Conservation (phyloP, 1,284 basidiomycete species). For the Moesziomyces sp. region DNA sequence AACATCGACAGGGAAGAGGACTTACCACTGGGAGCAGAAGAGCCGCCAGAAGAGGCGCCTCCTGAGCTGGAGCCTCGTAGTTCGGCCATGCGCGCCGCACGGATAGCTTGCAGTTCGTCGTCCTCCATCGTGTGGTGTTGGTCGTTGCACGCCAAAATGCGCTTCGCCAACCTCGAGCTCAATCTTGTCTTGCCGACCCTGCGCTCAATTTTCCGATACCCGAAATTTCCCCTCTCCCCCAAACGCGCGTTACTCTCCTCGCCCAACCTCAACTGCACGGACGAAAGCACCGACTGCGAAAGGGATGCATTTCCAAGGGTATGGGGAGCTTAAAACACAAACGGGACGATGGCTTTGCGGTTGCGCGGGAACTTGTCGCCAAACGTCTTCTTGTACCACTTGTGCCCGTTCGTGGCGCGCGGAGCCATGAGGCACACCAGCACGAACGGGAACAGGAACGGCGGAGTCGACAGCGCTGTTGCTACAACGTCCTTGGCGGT, state of each 20-base stretch:
- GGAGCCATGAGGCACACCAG: conserved; percentile 82
- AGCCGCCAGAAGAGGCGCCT: conserved; percentile 21
- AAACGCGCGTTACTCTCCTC: not conserved
- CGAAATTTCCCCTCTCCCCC: not conserved
- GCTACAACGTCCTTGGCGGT: conserved; percentile 24
- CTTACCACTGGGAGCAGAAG: conserved; percentile 24
- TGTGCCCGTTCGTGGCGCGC: conserved; percentile 80
- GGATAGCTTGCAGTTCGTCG: conserved; percentile 67
- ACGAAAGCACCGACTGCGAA: not conserved
- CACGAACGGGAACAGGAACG: conserved; percentile 74
- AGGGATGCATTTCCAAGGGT: not conserved
- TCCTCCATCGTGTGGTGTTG: conserved; percentile 59
- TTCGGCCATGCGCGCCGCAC: conserved; percentile 64
- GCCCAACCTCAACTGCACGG: too few species aligned
- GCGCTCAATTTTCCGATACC: not conserved
- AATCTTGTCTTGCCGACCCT: too few species aligned
- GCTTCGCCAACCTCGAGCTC: too few species aligned
- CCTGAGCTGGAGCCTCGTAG: conserved; percentile 44
- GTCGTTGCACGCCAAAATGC: too few species aligned
- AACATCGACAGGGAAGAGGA: not conserved
- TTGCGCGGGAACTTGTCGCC: conserved; percentile 74
- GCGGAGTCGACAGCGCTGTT: conserved; percentile 52
- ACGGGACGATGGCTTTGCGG: conserved; percentile 76
- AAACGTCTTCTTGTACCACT: conserved; percentile 82
- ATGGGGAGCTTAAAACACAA: conserved; percentile 70